Evolutionary conservation across 345 rosid genomes (phyloP).

Genomic region (Chamaenerion angustifolium): DNA sequence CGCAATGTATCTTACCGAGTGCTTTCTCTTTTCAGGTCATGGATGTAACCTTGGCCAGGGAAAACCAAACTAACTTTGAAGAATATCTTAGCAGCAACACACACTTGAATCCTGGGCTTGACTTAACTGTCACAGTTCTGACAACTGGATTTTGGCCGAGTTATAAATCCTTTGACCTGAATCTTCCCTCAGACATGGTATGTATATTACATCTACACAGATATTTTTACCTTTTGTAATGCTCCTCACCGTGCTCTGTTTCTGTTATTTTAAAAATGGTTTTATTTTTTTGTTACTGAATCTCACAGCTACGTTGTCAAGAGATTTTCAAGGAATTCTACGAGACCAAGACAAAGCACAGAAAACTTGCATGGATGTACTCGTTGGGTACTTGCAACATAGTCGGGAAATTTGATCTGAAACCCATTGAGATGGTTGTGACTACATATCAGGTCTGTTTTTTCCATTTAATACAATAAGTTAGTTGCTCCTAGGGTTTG

Average conservation of each 20-base stretch:
- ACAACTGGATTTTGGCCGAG: constrained; percentile 79
- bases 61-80: constrained; percentile 49
- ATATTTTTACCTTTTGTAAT: neutral
- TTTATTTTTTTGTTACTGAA: neutral
- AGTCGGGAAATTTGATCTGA: constrained; percentile 45
- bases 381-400: constrained; percentile 55
- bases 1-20: neutral
- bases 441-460: constrained; percentile 46
- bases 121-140: constrained; percentile 50
- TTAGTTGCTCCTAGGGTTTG: no score
- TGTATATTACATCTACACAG: neutral
- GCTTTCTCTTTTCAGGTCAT: constrained; percentile 28
- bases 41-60: constrained; percentile 62
- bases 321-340: constrained; percentile 61
- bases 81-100: constrained; percentile 38
- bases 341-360: constrained; percentile 37
- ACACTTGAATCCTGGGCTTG: constrained; percentile 39
- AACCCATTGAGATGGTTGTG: constrained; percentile 48
- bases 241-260: neutral
- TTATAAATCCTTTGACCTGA: constrained; percentile 56
- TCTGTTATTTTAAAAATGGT: constrained; percentile 3
- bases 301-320: constrained; percentile 36
- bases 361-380: constrained; percentile 62
- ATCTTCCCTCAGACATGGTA: constrained; percentile 65
- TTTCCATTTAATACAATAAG: no score